Base-by-base conservation (phyloP, 345 rosid species). In the Pelargonium nanum region DNA sequence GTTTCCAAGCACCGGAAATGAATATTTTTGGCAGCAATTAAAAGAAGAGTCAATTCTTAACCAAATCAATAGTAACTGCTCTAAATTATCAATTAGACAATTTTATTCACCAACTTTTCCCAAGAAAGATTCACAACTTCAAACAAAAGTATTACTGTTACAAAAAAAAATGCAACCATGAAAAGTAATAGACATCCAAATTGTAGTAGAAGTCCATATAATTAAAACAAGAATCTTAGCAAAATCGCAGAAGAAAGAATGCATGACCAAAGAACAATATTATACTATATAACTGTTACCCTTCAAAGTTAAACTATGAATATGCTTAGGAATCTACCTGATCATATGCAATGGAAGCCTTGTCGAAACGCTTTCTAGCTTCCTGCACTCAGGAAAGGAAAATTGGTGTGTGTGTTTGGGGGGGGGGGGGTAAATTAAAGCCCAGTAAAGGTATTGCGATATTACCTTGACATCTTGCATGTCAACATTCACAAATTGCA, bases 391-490 rank as follows among this genome's bases (percentile, higher is more conserved):
- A 77, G 64, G 60, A 55, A 63, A 58, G 21, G 68, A 67, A 15
- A 6, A 6, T 40, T 40, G 15, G 48, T 17, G 15, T 40, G n/a
- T n/a, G n/a, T 17, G 15, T 40, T 40, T 9, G 15, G 48, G 48
- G 48, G 48, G 9, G 15, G 10, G 16, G 10, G 17, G n/a, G n/a
- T n/a, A n/a, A n/a, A n/a, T n/a, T n/a, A n/a, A n/a, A n/a, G n/a
- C n/a, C n/a, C n/a, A n/a, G n/a, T n/a, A n/a, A n/a, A n/a, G n/a
- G n/a, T n/a, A n/a, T n/a, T n/a, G n/a, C n/a, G n/a, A n/a, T n/a
- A n/a, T 40, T 94, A 86, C 99, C 99, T 94, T 94, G 76, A 90
- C 97, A 45, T 94, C 97, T 32, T 61, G 96, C 74, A 89, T 70
- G 73, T 94, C 99, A 72, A 76, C 70, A 73, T 90, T 86, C 76